Conservation (phyloP, 2,329 filamentous ascomycete species). For the Pezicula radicicola region DNA sequence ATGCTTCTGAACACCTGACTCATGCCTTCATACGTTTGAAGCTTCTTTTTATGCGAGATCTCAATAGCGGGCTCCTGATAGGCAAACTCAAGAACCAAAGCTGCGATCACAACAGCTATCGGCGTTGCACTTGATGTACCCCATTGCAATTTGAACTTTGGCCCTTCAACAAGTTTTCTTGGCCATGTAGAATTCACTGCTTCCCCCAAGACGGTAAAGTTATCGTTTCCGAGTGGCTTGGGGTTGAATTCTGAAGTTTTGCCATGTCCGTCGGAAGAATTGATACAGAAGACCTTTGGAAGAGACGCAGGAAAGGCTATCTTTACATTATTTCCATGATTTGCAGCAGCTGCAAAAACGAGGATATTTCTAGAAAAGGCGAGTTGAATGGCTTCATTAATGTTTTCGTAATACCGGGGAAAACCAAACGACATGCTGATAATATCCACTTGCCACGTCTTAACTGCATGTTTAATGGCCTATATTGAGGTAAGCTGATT, state of each 20-base stretch:
- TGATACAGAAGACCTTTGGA: slow-evolving; percentile 14
- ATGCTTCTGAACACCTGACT: too few relatives aligned
- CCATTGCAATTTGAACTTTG: slow-evolving; percentile 5
- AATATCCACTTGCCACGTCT: slow-evolving; percentile 21
- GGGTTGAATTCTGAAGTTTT: slow-evolving; percentile 15
- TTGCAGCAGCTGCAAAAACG: slow-evolving; percentile 17
- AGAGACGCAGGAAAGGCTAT: slow-evolving; percentile 14
- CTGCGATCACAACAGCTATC: slow-evolving; percentile 20
- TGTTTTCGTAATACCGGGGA: not conserved
- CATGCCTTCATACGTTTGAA: too few relatives aligned
- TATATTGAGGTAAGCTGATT: slow-evolving; percentile 1
- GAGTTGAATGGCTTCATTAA: slow-evolving; percentile 6
- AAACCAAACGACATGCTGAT: slow-evolving; percentile 20
- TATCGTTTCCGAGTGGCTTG: slow-evolving; percentile 6
- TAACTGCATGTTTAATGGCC: slow-evolving; percentile 17
- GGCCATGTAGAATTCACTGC: slow-evolving; percentile 19
- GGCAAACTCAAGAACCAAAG: slow-evolving; percentile 16
- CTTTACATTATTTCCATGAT: slow-evolving; percentile 9
- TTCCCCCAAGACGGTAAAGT: slow-evolving; percentile 22
- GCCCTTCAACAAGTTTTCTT: not conserved
- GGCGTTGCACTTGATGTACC: slow-evolving; percentile 24
- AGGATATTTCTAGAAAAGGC: slow-evolving; percentile 7
- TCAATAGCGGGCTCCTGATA: too few relatives aligned
- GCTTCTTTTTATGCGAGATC: too few relatives aligned
- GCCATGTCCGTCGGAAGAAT: slow-evolving; percentile 11